Conservation (phyloP, 1,284 basidiomycete species). For the Ustilago cynodontis region DNA sequence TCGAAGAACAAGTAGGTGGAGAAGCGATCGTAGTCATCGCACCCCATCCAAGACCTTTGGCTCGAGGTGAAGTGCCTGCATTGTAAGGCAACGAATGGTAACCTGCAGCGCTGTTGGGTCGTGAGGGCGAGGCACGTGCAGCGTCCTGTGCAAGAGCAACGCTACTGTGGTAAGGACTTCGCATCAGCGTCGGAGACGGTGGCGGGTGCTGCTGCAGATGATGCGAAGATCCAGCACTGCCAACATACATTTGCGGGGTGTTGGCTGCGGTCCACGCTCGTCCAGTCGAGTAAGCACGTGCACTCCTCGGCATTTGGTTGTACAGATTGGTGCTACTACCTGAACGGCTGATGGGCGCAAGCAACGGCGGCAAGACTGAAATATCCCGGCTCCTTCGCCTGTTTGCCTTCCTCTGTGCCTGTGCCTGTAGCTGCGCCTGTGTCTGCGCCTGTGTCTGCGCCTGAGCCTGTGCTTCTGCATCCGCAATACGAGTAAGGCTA, state of each 20-base stretch:
- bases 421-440: conserved; percentile 52
- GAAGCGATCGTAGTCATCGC: conserved; percentile 57
- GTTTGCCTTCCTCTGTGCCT: conserved; percentile 41
- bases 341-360: conserved; percentile 52
- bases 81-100: conserved; percentile 30
- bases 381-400: conserved; percentile 60
- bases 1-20: conserved; percentile 17
- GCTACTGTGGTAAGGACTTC: conserved; percentile 48
- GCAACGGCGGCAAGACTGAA: conserved; percentile 57
- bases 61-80: conserved; percentile 57
- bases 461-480: conserved; percentile 42
- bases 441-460: conserved; percentile 45
- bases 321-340: conserved; percentile 57
- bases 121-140: conserved; percentile 37
- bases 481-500: conserved; percentile 37
- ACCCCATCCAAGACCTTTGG: conserved; percentile 61
- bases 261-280: conserved; percentile 41
- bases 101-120: conserved; percentile 49
- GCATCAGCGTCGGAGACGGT: conserved; percentile 43
- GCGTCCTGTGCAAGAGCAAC: conserved; percentile 47
- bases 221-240: conserved; percentile 50
- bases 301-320: conserved; percentile 35
- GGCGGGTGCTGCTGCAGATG: conserved; percentile 23
- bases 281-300: conserved; percentile 46
- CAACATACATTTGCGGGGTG: conserved; percentile 48